These are phyloP conservation scores for Anisodus acutangulus DNA, from an alignment of 257 asterid species.

Conservation along the genomic window DNA sequence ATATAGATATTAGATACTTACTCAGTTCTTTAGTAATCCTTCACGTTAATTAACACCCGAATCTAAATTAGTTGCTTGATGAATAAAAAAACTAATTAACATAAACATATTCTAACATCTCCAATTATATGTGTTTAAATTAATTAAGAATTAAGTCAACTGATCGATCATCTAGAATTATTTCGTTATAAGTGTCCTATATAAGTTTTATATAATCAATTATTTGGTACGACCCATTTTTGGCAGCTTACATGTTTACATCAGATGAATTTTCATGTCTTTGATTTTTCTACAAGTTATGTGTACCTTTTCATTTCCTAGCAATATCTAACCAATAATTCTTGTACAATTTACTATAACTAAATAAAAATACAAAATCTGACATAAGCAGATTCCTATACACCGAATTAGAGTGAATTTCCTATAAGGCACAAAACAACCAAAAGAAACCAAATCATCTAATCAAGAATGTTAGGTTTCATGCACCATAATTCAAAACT, in stretches of 20 bases:
- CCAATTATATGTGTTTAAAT: neutral
- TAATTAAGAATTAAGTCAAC: neutral
- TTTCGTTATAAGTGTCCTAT: neutral
- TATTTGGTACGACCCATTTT: neutral
- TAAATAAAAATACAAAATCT: conserved; percentile 6
- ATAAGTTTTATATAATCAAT: neutral
- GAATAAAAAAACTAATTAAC: neutral
- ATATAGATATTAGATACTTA: too few relatives aligned
- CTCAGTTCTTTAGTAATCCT: neutral
- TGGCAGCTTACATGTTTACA: neutral
- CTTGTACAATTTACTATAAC: neutral
- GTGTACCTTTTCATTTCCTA: neutral
- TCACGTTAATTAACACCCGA: neutral
- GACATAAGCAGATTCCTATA: neutral
- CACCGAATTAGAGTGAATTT: conserved; percentile 1
- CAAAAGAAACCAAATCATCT: conserved; percentile 8
- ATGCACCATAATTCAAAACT: neutral
- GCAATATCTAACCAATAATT: neutral
- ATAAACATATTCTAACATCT: neutral
- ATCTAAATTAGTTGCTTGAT: conserved; percentile 2
- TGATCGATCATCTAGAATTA: conserved; percentile 21
- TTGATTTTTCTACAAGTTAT: neutral
- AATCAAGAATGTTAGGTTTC: conserved; percentile 26
- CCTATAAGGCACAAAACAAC: conserved; percentile 1
- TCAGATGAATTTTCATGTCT: neutral